A percentile compares a stretch with the other conserved stretches of the same genome.
phyloP scores from a whole-genome alignment of 768 basidiomycete genomes.

The Podaxis rugospora region DNA sequence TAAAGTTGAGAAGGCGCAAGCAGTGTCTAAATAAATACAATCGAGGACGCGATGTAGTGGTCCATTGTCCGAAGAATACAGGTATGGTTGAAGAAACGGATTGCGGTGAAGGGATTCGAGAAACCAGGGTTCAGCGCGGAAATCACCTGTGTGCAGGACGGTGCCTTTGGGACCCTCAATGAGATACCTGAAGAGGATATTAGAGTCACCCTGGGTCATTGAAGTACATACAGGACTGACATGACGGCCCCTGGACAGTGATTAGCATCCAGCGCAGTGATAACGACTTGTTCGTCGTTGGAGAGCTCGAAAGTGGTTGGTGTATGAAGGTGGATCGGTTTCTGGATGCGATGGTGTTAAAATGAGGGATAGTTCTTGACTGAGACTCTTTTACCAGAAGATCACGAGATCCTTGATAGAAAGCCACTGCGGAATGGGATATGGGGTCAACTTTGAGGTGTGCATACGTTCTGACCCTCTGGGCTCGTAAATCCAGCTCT shows the following conservation, averaged over 20 bases:
- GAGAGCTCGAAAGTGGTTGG: slow-evolving; percentile 61
- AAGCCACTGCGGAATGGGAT: slow-evolving; percentile 41
- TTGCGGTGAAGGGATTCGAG: slow-evolving; percentile 64
- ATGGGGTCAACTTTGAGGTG: slow-evolving; percentile 62
- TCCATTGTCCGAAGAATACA: slow-evolving; percentile 28
- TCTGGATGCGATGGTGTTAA: slow-evolving; percentile 31
- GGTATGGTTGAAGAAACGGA: slow-evolving; percentile 68
- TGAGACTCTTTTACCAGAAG: slow-evolving; percentile 48
- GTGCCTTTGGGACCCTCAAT: slow-evolving; percentile 67
- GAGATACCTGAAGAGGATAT: slow-evolving; percentile 58
- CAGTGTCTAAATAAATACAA: slow-evolving; percentile 83
- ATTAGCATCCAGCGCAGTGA: slow-evolving; percentile 87
- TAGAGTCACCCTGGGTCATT: neutral
- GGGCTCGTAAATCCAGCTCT: slow-evolving; percentile 44
- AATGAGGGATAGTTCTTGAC: neutral
- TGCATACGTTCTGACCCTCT: slow-evolving; percentile 54
- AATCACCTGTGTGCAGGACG: slow-evolving; percentile 90
- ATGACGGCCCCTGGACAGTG: slow-evolving; percentile 95
- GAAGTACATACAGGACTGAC: slow-evolving; percentile 35
- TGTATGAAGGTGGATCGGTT: slow-evolving; percentile 52
- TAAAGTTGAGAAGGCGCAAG: slow-evolving; percentile 48
- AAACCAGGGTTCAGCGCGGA: slow-evolving; percentile 84
- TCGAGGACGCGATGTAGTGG: slow-evolving; percentile 47
- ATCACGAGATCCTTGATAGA: slow-evolving; percentile 57
- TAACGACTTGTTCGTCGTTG: slow-evolving; percentile 51